These are phyloP conservation scores for Yamadazyma diospyri DNA, from an alignment of 1,139 yeast species.

Conservation along the genomic window DNA sequence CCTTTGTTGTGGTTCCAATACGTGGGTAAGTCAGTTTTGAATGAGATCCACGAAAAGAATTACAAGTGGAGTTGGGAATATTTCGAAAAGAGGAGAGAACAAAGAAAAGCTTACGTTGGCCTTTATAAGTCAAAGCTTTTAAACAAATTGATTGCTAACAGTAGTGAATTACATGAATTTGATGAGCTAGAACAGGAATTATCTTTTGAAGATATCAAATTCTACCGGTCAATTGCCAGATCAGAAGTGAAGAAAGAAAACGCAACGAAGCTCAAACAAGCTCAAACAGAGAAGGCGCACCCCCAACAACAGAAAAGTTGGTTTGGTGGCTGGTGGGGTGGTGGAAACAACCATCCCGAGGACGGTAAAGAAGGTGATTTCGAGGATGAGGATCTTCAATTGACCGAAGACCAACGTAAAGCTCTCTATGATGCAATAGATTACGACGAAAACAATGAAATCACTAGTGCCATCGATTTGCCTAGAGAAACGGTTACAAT, in stretches of 20 bases:
- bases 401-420: constrained; percentile 63
- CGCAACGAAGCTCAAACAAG: constrained; percentile 13
- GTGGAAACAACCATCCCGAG: constrained; percentile 11
- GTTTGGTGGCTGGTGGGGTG: constrained; percentile 62
- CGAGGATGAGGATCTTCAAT: constrained; percentile 22
- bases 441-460: constrained; percentile 67
- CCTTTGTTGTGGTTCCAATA: constrained; percentile 83
- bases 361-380: constrained; percentile 7
- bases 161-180: constrained; percentile 39
- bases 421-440: constrained; percentile 94
- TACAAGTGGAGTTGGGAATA: constrained; percentile 88
- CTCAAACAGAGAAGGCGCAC: constrained; percentile 6
- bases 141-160: constrained; percentile 28
- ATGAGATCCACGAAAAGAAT: constrained; percentile 78
- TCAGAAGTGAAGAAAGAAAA: constrained; percentile 59
- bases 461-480: constrained; percentile 53
- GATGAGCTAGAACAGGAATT: constrained; percentile 56
- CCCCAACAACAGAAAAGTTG: constrained; percentile 38
- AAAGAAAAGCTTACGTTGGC: constrained; percentile 63
- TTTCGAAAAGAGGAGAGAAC: constrained; percentile 67
- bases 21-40: constrained; percentile 67
- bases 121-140: constrained; percentile 60
- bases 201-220: constrained; percentile 73
- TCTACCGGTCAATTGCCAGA: constrained; percentile 80
- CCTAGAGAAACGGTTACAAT: constrained; percentile 73